Conservation (phyloP, 805 yeast species). For the Hanseniaspora meyeri region DNA sequence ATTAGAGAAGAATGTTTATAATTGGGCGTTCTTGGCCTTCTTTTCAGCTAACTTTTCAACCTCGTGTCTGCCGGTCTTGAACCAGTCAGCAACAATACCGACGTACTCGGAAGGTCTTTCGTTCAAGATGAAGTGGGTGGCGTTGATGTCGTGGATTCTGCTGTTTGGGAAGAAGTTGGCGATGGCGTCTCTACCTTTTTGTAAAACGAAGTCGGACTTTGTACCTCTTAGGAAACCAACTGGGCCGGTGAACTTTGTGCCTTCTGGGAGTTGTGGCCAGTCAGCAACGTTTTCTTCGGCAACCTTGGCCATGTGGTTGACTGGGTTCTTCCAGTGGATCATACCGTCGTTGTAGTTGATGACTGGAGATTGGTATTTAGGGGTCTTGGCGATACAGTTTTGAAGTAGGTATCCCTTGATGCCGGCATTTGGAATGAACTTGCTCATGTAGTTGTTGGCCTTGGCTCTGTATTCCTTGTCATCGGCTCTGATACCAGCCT, state of each 20-base stretch:
- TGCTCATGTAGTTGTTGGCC: slow-evolving; percentile 18
- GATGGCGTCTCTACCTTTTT: slow-evolving; percentile 22
- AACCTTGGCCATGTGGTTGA: slow-evolving; percentile 23
- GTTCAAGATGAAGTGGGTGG: slow-evolving; percentile 30
- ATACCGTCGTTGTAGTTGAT: slow-evolving; percentile 23
- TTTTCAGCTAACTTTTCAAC: slow-evolving; percentile 9
- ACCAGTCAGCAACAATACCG: slow-evolving; percentile 19
- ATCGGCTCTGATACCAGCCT: slow-evolving; percentile 18
- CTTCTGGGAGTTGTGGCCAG: slow-evolving; percentile 25
- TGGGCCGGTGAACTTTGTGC: slow-evolving; percentile 27
- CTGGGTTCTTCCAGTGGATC: slow-evolving; percentile 28
- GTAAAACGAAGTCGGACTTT: slow-evolving; percentile 30
- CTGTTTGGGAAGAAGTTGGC: slow-evolving; percentile 23
- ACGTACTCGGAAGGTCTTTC: slow-evolving; percentile 29
- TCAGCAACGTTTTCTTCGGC: slow-evolving; percentile 25
- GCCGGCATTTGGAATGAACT: slow-evolving; percentile 20
- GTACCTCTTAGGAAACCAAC: slow-evolving; percentile 32
- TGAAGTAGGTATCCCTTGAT: slow-evolving; percentile 30
- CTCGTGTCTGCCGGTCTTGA: slow-evolving; percentile 20
- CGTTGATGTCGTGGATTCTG: slow-evolving; percentile 20
- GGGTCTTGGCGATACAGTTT: slow-evolving; percentile 28
- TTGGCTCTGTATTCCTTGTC: slow-evolving; percentile 25
- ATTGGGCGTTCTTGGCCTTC: slow-evolving; percentile 3
- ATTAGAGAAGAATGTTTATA: not conserved
- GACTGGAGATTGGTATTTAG: slow-evolving; percentile 21